These are phyloP conservation scores for Amaranthus tricolor DNA, from an alignment of 179 eudicot species.

Conservation along the genomic window DNA sequence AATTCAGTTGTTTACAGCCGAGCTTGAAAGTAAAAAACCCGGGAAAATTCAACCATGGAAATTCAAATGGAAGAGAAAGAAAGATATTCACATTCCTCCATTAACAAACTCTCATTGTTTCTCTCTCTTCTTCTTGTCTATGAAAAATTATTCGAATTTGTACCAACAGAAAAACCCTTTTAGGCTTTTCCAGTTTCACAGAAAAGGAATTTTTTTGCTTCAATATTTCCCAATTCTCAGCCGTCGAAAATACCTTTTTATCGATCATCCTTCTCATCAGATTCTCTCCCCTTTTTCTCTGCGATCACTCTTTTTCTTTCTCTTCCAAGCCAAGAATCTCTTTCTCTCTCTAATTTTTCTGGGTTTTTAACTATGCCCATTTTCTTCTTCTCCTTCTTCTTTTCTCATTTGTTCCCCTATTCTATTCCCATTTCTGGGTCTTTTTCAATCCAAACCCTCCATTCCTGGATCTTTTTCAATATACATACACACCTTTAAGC, in stretches of 20 bases:
- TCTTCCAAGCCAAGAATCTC: slow-evolving; percentile 53
- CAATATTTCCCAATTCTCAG: slow-evolving; percentile 28
- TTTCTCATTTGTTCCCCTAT: slow-evolving; percentile 25
- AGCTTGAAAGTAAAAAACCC: slow-evolving; percentile 12
- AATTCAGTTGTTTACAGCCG: too few species aligned
- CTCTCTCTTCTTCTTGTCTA: neutral
- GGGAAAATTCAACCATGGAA: slow-evolving; percentile 31
- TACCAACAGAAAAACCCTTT: slow-evolving; percentile 11
- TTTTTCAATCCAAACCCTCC: slow-evolving; percentile 33
- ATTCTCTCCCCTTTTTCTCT: slow-evolving; percentile 22
- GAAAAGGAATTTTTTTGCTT: slow-evolving; percentile 24
- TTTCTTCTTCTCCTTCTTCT: slow-evolving; percentile 19
- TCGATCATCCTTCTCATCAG: slow-evolving; percentile 40
- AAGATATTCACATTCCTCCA: slow-evolving; percentile 22
- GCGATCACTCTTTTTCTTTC: slow-evolving; percentile 18
- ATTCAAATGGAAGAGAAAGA: slow-evolving; percentile 29
- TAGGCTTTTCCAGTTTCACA: slow-evolving; percentile 28
- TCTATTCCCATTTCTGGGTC: slow-evolving; percentile 37
- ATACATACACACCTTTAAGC: slow-evolving; percentile 29
- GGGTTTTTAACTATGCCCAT: slow-evolving; percentile 39
- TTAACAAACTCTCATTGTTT: neutral
- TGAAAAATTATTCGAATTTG: slow-evolving; percentile 19
- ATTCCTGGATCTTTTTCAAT: slow-evolving; percentile 34
- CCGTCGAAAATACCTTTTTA: slow-evolving; percentile 33
- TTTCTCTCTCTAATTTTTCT: slow-evolving; percentile 6